Percentiles rank a stretch among this genome's conserved stretches.
phyloP scores from a whole-genome alignment of 2,329 filamentous ascomycete genomes.

The Colletotrichum ledebouriae region DNA sequence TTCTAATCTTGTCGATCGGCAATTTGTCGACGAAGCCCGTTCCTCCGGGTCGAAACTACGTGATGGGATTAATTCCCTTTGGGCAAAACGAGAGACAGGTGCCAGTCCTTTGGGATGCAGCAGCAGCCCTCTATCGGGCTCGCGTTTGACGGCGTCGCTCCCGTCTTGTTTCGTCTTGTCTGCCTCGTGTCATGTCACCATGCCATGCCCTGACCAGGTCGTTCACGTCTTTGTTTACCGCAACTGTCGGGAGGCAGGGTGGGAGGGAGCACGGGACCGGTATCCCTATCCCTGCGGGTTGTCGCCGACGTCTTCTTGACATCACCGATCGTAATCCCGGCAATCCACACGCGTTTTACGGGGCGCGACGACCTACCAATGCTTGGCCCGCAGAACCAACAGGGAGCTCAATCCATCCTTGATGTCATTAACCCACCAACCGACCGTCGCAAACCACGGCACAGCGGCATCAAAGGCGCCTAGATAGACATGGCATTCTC shows the following conservation, averaged over 20 bases:
- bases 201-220: background rate
- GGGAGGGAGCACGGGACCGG: background rate
- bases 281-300: background rate
- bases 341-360: conserved; percentile 15
- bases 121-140: background rate
- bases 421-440: conserved; percentile 42
- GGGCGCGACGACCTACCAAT: conserved; percentile 30
- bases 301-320: conserved; percentile 37
- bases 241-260: background rate
- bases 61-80: background rate
- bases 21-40: conserved; percentile 22
- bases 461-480: conserved; percentile 36
- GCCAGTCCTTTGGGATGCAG: background rate
- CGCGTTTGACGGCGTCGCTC: conserved; percentile 2
- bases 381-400: conserved; percentile 35
- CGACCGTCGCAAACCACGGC: conserved; percentile 38
- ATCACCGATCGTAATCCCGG: conserved; percentile 29
- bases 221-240: conserved; percentile 6
- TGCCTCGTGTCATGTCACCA: conserved; percentile 3
- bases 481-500: conserved; percentile 31
- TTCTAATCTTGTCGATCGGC: conserved; percentile 32
- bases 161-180: background rate
- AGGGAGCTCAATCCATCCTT: conserved; percentile 24
- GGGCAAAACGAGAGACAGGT: conserved; percentile 1
- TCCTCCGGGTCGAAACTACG: conserved; percentile 31